These are phyloP conservation scores for Cutaneotrichosporon curvatum DNA, from an alignment of 1,284 basidiomycete genomes.

Conservation along the genomic window DNA sequence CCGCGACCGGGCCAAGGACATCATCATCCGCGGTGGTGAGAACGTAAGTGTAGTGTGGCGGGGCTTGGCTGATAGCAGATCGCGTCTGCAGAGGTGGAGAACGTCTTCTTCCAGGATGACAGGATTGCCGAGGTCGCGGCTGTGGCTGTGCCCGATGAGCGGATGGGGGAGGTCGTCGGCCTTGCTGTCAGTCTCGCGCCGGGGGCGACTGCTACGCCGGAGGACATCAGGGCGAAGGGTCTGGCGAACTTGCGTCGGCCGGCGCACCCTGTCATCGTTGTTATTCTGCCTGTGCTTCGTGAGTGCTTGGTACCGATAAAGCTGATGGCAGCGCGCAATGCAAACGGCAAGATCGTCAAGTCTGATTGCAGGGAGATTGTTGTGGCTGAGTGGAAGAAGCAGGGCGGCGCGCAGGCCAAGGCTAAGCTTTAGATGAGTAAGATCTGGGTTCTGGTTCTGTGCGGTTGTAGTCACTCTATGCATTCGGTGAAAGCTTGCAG, in stretches of 20 bases:
- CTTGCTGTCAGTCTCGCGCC: conserved; percentile 27
- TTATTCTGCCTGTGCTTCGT: conserved; percentile 23
- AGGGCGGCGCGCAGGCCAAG: conserved; percentile 5
- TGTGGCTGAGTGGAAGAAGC: conserved; percentile 10
- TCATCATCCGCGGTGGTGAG: conserved; percentile 44
- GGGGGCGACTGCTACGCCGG: conserved; percentile 8
- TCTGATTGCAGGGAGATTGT: conserved; percentile 11
- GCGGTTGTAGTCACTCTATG: no score
- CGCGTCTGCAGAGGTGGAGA: conserved; percentile 38
- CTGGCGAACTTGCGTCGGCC: conserved; percentile 10
- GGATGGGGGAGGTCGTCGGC: conserved; percentile 38
- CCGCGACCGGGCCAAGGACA: conserved; percentile 34
- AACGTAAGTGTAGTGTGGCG: conserved; percentile 17
- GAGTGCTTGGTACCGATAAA: conserved; percentile 15
- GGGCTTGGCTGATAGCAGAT: conserved; percentile 3
- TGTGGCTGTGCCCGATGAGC: conserved; percentile 30
- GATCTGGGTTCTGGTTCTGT: no score
- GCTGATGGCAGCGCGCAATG: conserved; percentile 12
- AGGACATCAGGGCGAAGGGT: conserved; percentile 5
- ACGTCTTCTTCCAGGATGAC: conserved; percentile 31
- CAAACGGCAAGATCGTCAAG: conserved; percentile 16
- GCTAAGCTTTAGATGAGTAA: conserved; percentile 12
- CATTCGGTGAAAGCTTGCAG: no score
- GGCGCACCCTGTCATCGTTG: conserved; percentile 13
- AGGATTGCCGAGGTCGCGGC: conserved; percentile 34